Base-by-base conservation (phyloP, 139 green algal genomes). In the Picochlorum sp. region DNA sequence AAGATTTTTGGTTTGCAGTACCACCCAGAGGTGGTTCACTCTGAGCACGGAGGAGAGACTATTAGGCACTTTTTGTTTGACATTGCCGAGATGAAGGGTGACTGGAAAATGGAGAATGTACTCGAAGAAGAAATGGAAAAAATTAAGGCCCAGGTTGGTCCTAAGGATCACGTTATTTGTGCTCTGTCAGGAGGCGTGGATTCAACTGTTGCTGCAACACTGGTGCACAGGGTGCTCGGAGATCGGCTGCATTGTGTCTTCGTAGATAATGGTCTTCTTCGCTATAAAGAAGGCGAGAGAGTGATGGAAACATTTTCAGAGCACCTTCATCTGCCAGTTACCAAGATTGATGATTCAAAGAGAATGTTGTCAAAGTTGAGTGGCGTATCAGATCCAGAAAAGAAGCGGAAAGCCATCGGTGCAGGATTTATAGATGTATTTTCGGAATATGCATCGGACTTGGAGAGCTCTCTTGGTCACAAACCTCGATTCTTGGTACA, bases 221-320 rank as follows among this genome's bases (percentile, higher is more conserved):
- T 99, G 40, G 86, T 99, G 45, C 93, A 99, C 85, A 84, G 83
- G 45, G 84, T 93, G 9, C 68, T 98, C 53, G 89, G 89, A 5
- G 93, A 98, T 63, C 72, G 93, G 18, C 78, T 99, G 75, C 93
- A 99, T 81, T 99, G 93, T 66, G 83, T 96, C 22, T 99, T 99
- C 75, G 93, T 99, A 7, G 93, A 99, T 77, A 96, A 99, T 61
- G 93, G 93, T 12, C 82, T 99, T 35, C 76, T 99, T 61, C 65
- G 89, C 4, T 88, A 83, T 72, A 76, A 95, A 72, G 93, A 99
- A 77, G 72, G 62, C 18, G 80, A 96, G 70, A 83, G 91, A 8
- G 93, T 99, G 62, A 95, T 94, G 87, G 75, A 82, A 26, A 97
- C 82, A 3, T 99, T 99, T 68, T 81, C 85, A 16, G 69, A 91